phyloP scores from a whole-genome alignment of 768 basidiomycete species.

The Hericium coralloides region DNA sequence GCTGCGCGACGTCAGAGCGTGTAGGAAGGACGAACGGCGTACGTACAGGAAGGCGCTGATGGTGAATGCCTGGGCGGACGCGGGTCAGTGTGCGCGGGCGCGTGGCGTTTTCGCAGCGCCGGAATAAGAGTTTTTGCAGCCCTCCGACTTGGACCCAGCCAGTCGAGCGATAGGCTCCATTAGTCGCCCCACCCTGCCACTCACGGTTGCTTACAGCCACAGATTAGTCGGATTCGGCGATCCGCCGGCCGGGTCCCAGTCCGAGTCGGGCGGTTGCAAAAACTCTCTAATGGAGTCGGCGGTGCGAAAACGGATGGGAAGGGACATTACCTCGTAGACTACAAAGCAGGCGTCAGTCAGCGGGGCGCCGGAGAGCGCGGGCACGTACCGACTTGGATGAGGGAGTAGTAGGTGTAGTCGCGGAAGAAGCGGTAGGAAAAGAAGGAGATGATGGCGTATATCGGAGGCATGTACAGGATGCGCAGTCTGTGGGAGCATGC shows the following conservation, averaged over 20 bases:
- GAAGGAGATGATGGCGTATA: slow-evolving; percentile 79
- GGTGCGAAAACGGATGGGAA: no score
- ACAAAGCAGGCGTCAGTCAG: slow-evolving; percentile 38
- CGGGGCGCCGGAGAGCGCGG: slow-evolving; percentile 26
- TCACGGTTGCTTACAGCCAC: no score
- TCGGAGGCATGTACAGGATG: slow-evolving; percentile 75
- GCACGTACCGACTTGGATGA: slow-evolving; percentile 40
- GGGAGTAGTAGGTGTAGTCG: slow-evolving; percentile 56
- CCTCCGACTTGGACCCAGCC: no score
- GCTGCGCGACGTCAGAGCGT: slow-evolving; percentile 25
- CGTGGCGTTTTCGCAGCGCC: no score
- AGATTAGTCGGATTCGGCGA: no score
- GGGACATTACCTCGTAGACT: slow-evolving; percentile 35
- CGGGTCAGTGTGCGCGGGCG: no score
- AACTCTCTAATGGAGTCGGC: no score
- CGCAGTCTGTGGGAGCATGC: slow-evolving; percentile 42
- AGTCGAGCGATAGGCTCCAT: no score
- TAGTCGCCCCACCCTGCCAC: no score
- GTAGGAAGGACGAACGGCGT: neutral
- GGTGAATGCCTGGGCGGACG: slow-evolving; percentile 53
- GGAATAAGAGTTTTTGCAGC: no score
- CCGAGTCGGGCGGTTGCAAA: neutral
- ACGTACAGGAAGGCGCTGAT: slow-evolving; percentile 80
- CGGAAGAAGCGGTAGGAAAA: slow-evolving; percentile 81
- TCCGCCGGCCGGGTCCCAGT: no score